phyloP scores from a whole-genome alignment of 1,284 basidiomycete genomes.

The Mycosarcoma maydis region DNA sequence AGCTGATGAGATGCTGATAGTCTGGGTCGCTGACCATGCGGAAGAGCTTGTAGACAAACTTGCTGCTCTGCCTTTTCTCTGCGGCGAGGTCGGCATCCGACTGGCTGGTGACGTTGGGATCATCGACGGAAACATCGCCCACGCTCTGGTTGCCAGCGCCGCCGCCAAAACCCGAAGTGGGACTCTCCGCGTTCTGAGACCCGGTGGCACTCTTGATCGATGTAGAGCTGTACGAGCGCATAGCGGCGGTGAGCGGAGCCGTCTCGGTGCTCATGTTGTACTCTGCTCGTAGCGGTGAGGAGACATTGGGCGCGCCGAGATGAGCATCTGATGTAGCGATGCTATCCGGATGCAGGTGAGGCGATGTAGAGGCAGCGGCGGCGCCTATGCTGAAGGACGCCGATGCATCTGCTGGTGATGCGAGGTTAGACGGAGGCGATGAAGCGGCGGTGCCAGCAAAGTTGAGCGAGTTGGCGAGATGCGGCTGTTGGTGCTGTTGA shows the following conservation, averaged over 20 bases:
- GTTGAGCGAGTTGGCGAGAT: constrained; percentile 15
- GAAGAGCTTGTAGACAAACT: constrained; percentile 61
- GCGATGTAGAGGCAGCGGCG: constrained; percentile 7
- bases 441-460: constrained; percentile 12
- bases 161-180: constrained; percentile 24
- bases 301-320: constrained; percentile 17
- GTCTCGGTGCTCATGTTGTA: constrained; percentile 22
- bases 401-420: constrained; percentile 30
- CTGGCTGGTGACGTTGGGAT: constrained; percentile 32
- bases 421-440: constrained; percentile 23
- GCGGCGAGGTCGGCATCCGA: constrained; percentile 45
- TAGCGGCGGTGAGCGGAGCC: constrained; percentile 8
- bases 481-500: constrained; percentile 19
- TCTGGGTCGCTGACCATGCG: constrained; percentile 59
- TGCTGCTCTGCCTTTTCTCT: constrained; percentile 51
- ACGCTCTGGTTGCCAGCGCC: constrained; percentile 25
- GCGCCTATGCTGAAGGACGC: constrained; percentile 4
- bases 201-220: constrained; percentile 41
- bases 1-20: constrained; percentile 59
- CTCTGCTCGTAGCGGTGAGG: constrained; percentile 33
- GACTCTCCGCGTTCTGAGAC: constrained; percentile 40
- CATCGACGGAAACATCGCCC: constrained; percentile 37
- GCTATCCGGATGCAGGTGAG: constrained; percentile 26
- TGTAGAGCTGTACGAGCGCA: constrained; percentile 41
- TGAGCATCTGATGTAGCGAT: constrained; percentile 9